These are phyloP conservation scores for Raphanus hybrid DNA, from an alignment of 441 rosid species.

Conservation along the genomic window DNA sequence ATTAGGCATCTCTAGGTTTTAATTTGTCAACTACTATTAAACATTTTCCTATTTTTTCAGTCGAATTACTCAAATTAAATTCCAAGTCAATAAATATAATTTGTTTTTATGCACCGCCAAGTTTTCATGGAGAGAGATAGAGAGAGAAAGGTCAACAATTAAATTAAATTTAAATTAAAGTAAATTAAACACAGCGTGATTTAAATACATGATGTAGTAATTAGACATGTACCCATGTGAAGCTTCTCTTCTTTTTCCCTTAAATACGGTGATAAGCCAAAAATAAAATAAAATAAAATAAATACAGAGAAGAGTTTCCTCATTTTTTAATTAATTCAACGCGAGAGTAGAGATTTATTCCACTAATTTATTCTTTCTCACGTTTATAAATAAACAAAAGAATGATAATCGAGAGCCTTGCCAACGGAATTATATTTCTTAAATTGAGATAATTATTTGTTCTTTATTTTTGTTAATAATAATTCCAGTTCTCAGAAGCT, in stretches of 20 bases:
- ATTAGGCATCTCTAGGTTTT: slow-evolving; percentile 1
- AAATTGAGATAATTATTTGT: not conserved
- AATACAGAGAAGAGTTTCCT: not conserved
- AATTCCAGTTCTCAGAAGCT: slow-evolving; percentile 46
- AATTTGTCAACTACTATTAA: not conserved
- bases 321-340: slow-evolving; percentile 16
- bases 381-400: not conserved
- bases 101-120: slow-evolving; percentile 43
- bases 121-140: not conserved
- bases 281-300: not conserved
- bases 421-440: slow-evolving; percentile 26
- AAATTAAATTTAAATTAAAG: not conserved
- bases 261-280: slow-evolving; percentile 28
- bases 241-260: slow-evolving; percentile 41
- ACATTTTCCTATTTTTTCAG: not conserved
- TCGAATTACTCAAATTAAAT: not conserved
- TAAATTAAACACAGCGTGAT: slow-evolving; percentile 10
- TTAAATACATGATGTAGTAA: slow-evolving; percentile 14
- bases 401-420: slow-evolving; percentile 9
- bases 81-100: slow-evolving; percentile 17
- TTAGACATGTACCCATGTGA: slow-evolving; percentile 40
- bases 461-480: slow-evolving; percentile 17
- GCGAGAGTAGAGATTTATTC: slow-evolving; percentile 29
- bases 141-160: slow-evolving; percentile 17
- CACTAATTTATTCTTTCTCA: not conserved